Conservation (phyloP, 768 basidiomycete genomes). For the Tulasnella sp. region DNA sequence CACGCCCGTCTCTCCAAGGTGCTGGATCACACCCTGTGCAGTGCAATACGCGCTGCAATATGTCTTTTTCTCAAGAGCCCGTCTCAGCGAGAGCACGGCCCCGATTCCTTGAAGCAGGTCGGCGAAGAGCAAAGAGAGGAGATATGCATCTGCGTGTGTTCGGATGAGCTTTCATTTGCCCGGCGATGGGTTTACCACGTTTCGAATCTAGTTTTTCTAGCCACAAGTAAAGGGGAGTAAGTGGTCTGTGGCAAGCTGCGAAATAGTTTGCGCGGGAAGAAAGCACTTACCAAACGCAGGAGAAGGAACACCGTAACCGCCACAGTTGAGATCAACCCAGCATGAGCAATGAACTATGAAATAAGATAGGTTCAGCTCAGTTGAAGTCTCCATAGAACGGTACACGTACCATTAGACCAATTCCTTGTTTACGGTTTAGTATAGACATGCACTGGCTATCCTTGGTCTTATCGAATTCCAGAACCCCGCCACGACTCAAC, state of each 20-base stretch:
- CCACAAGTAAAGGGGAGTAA: too few species aligned
- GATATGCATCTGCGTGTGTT: slow-evolving; percentile 21
- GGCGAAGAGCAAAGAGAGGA: slow-evolving; percentile 12
- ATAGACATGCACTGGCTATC: slow-evolving; percentile 18
- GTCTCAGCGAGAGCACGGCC: slow-evolving; percentile 4
- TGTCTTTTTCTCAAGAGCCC: background rate
- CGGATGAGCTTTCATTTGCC: slow-evolving; percentile 22
- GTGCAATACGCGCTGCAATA: slow-evolving; percentile 25
- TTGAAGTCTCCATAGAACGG: background rate
- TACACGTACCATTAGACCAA: background rate
- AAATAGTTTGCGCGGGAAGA: background rate
- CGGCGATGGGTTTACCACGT: slow-evolving; percentile 14
- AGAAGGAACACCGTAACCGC: slow-evolving; percentile 11
- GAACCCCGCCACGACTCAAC: background rate
- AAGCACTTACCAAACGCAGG: background rate
- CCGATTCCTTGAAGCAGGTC: slow-evolving; percentile 20
- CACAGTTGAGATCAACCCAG: slow-evolving; percentile 19
- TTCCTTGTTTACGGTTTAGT: slow-evolving; percentile 10
- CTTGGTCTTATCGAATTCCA: background rate
- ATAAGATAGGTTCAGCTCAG: background rate
- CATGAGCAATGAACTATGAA: slow-evolving; percentile 22
- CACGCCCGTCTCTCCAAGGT: slow-evolving; percentile 20
- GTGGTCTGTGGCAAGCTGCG: background rate
- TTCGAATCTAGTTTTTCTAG: slow-evolving; percentile 21
- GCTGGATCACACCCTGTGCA: slow-evolving; percentile 17